Evolutionary conservation across 805 yeast genomes (phyloP).

Genomic region (Myxozyma monticola): DNA sequence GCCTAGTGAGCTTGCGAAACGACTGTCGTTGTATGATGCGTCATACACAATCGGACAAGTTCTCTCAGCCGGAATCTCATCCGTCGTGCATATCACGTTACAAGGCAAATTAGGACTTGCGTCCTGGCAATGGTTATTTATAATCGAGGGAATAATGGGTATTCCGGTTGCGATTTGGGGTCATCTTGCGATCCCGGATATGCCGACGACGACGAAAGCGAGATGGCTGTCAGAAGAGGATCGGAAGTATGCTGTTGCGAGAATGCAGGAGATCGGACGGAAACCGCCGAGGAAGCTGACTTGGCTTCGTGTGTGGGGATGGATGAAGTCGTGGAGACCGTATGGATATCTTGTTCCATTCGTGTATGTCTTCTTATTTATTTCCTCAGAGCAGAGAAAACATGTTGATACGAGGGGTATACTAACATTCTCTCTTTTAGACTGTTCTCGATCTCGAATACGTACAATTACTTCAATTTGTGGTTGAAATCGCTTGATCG

Average conservation of each 20-base stretch:
- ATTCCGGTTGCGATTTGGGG: conserved; percentile 20
- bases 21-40: conserved; percentile 15
- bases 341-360: conserved; percentile 12
- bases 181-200: conserved; percentile 16
- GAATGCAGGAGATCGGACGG: conserved; percentile 21
- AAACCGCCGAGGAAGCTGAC: conserved; percentile 13
- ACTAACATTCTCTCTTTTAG: neutral
- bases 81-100: conserved; percentile 44
- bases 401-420: neutral
- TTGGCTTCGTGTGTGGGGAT: conserved; percentile 5
- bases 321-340: conserved; percentile 15
- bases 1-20: conserved; percentile 49
- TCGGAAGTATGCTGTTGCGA: conserved; percentile 4
- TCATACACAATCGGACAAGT: conserved; percentile 46
- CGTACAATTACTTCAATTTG: conserved; percentile 34
- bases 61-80: conserved; percentile 57
- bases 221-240: conserved; percentile 9
- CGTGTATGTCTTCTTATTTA: neutral
- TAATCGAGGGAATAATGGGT: conserved; percentile 47
- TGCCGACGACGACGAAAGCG: conserved; percentile 17
- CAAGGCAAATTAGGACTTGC: conserved; percentile 31
- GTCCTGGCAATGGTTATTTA: conserved; percentile 44
- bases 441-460: conserved; percentile 10
- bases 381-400: too few relatives aligned
- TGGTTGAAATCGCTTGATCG: conserved; percentile 37